Base-by-base conservation (phyloP, 2,329 filamentous ascomycete genomes). In the Fusarium sulawesiense region DNA sequence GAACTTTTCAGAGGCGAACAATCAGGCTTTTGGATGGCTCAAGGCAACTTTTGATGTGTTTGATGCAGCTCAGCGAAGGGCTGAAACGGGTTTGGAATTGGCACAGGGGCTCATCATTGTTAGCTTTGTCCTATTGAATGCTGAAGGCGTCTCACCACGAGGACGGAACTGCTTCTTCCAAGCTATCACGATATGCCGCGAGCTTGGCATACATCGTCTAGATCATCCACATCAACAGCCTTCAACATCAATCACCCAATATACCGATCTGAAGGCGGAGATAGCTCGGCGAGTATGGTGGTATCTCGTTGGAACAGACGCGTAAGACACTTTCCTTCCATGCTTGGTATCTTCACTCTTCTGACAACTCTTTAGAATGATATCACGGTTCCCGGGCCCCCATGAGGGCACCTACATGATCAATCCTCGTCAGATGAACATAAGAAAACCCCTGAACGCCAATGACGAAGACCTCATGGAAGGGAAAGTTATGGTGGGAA, bases 221-320 rank as follows among this genome's bases (percentile, higher is more conserved):
- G 83, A 84, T 50, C 74, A 79, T n/a, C 70, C 77, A 4, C 65
- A 70, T 6, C 66, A 70, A 9, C 49, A 62, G 6, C 30, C 64
- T 9, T 57, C 65, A 11, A 67, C 68, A 2, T 72, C 73, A 4
- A 37, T 61, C 20, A 70, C 76, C 10, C 76, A 74, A 20, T 59
- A 64, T 21, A 64, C 66, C 4, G 76, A 74, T 21, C 16, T 78
- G 2, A 74, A 74, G 34, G 72, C 68, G 7, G 83, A 84, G 56
- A 76, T 81, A 40, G 82, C 79, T 42, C 74, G 82, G 20, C 76
- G 83, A 47, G 67, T 83, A 6, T 84, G 82, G 83, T 84, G 82
- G 82, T 81, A 83, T 64, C 73, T 84, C 8, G 77, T 77, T 12
- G 73, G 78, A 1, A 80, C 78, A 7, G 81, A 84, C 63, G 83